Base-by-base conservation (phyloP, 2,329 filamentous ascomycete species). In the Hysterium pulicare region DNA sequence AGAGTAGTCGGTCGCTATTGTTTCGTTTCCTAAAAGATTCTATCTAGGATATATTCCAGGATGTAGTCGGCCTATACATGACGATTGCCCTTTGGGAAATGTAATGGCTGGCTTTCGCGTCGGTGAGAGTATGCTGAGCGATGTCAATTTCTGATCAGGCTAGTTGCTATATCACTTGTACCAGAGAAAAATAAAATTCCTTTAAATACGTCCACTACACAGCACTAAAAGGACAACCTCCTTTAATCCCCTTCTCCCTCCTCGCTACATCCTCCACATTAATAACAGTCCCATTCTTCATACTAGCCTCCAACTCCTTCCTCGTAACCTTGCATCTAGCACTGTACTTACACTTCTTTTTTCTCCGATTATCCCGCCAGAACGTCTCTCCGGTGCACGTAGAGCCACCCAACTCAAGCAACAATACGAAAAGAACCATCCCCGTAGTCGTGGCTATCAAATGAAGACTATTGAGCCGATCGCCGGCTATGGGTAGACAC, bases 401-500 rank as follows among this genome's bases (percentile, higher is more conserved):
- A 8, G 45, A 49, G 7, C 62, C 61, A 32, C 63, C 58, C 4
- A 71, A 42, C 41, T 72, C 69, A 15, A 63, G 35, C 2, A 55
- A 37, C 13, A 71, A 41, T 33, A 69, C 56, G 15, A 59, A 47
- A 2, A 64, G 48, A 0, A 71, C 45, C 20, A 72, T 28, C 1
- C 60, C 61, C 9, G 67, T 70, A n/a, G 69, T 66, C 5, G 59
- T 66, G 2, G 59, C 65, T 8, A 71, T 53, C 16, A 71, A 47
- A 21, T 65, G 47, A 21, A 72, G 42, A n/a, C 57, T 62, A 46
- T 69, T 57, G 5, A 71, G 39, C 20, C 57, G 46, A 6, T 62
- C 50, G 8, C 70, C 62, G 1, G 75, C 75, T 3, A 77, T 58
- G 0, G 81, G 78, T 0, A 84, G 66, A n/a, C 71, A 72, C 44